Base-by-base conservation (phyloP, 768 basidiomycete species). In the Pleurotus giganteus region DNA sequence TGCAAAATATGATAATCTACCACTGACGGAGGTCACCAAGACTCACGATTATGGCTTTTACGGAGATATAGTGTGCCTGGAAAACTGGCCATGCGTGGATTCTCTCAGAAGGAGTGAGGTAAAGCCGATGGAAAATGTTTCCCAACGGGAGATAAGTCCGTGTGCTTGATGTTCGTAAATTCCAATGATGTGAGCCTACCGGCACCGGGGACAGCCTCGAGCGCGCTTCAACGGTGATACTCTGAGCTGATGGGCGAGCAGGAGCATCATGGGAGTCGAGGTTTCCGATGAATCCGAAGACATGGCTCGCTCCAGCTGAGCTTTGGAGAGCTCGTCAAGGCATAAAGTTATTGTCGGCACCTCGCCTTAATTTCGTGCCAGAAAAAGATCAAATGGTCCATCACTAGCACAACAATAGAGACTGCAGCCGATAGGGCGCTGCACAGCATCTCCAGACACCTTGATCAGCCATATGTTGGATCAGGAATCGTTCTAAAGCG, bases 191-290 rank as follows among this genome's bases (percentile, higher is more conserved):
- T 17, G n/a, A 8, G 43, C 70, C 42, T 34, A 73, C 75, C 4
- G 82, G 79, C 79, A 84, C 80, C 0, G 83, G 83, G 71, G 81
- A 81, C 17, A 78, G 62, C 0, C 83, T 81, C 67, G 87, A 85
- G 7, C 85, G 70, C 17, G 79, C 78, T 67, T 87, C 84, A 8
- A 80, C 83, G 0, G 82, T 72, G 60, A 88, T 83, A 5, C 77
- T 72, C 63, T 86, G 79, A 5, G 79, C 63, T 13, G 86, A 69
- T 9, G 86, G 65, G 44, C n/a, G n/a, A n/a, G 74, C 66, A 1
- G 83, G 84, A 0, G 76, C 60, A 2, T 78, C 74, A 29, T 82
- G 73, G 19, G 81, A 81, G 65, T 86, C 71, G 34, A 89, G 75
- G 63, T 85, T 82, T 49, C 77, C 71, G n/a, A 87, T 65, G 74